Evolutionary conservation across 352 stramenopile species (phyloP).

Genomic region (Phytophthora pisi): DNA sequence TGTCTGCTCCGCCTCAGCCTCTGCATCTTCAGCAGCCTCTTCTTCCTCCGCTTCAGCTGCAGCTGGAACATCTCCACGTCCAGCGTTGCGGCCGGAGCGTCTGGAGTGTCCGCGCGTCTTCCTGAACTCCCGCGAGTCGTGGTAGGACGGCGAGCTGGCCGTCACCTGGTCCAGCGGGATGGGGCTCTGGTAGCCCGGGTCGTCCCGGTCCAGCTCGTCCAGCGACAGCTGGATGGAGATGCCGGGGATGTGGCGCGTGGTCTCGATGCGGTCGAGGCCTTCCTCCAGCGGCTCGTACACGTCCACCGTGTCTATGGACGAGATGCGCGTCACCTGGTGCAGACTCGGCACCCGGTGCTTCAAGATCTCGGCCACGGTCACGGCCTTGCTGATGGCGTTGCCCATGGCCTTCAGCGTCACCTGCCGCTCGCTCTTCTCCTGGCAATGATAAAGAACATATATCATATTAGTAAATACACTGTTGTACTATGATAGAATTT

Average conservation of each 20-base stretch:
- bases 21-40: constrained; percentile 14
- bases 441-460: background rate
- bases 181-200: constrained; percentile 77
- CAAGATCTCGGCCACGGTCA: constrained; percentile 84
- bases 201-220: constrained; percentile 56
- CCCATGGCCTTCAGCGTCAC: constrained; percentile 86
- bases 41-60: constrained; percentile 2
- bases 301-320: constrained; percentile 80
- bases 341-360: constrained; percentile 77
- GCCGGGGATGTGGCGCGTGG: constrained; percentile 68
- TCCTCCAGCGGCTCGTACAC: constrained; percentile 88
- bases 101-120: constrained; percentile 33
- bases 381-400: constrained; percentile 85
- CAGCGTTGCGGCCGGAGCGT: constrained; percentile 24
- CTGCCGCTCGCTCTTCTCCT: constrained; percentile 70
- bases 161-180: constrained; percentile 66
- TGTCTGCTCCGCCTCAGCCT: constrained; percentile 13
- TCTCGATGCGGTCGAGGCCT: constrained; percentile 81
- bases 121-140: constrained; percentile 36
- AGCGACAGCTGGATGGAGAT: constrained; percentile 82
- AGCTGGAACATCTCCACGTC: constrained; percentile 15
- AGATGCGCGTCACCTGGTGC: constrained; percentile 83
- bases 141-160: constrained; percentile 40
- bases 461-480: background rate
- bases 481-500: background rate